Percentiles rank a stretch among this genome's conserved stretches.
Evolutionary conservation across 768 basidiomycete species (phyloP).

Genomic region (Naganishia antarctica): DNA sequence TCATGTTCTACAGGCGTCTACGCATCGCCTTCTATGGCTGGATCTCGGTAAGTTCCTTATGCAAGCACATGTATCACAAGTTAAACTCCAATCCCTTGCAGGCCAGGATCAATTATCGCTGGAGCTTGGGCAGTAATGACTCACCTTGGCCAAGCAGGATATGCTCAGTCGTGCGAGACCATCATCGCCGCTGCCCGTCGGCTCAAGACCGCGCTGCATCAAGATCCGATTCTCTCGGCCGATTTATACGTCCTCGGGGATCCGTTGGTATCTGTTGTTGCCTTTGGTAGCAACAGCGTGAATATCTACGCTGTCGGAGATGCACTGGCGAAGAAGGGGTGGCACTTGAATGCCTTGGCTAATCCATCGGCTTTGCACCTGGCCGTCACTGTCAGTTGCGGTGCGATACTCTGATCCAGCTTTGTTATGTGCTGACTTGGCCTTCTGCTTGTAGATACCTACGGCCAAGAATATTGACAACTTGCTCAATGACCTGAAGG

Average conservation of each 20-base stretch:
- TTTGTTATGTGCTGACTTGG: too few species aligned
- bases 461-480: constrained; percentile 71
- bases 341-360: constrained; percentile 83
- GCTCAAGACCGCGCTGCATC: constrained; percentile 64
- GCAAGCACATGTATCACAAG: neutral
- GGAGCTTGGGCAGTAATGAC: constrained; percentile 97
- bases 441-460: constrained; percentile 57
- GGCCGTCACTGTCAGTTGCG: constrained; percentile 79
- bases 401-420: too few species aligned
- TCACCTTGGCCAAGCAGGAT: constrained; percentile 86
- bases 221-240: constrained; percentile 51
- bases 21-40: constrained; percentile 65
- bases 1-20: constrained; percentile 66
- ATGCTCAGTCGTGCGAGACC: constrained; percentile 72
- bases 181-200: constrained; percentile 71
- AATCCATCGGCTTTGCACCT: constrained; percentile 82
- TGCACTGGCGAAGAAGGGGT: constrained; percentile 74
- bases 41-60: constrained; percentile 64
- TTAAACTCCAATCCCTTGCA: constrained; percentile 40
- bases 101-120: constrained; percentile 86
- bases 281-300: constrained; percentile 66
- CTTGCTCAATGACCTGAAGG: constrained; percentile 78
- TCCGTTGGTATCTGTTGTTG: constrained; percentile 83
- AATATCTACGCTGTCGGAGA: constrained; percentile 88
- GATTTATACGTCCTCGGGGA: constrained; percentile 85